A percentile compares a stretch with the other conserved stretches of the same genome.
These are phyloP conservation scores for Raphanus sativus DNA, from an alignment of 345 rosid species.

Conservation along the genomic window DNA sequence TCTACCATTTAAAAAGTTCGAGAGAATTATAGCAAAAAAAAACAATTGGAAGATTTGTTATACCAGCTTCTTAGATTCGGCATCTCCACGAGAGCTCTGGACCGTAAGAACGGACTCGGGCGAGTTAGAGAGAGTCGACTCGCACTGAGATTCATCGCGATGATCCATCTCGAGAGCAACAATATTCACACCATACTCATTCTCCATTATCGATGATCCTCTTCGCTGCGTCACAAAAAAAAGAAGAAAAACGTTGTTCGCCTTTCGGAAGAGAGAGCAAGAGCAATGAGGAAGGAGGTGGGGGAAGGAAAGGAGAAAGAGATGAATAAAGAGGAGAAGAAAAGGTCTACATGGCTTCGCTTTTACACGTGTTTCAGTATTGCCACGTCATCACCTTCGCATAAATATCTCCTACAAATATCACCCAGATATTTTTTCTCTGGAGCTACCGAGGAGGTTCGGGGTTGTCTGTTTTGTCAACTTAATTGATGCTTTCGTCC, in stretches of 20 bases:
- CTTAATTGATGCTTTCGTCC: background rate
- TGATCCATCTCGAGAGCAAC: slow-evolving; percentile 44
- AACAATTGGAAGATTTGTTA: background rate
- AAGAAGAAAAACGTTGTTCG: background rate
- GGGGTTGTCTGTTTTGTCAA: slow-evolving; percentile 3
- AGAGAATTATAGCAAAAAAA: background rate
- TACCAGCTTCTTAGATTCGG: slow-evolving; percentile 39
- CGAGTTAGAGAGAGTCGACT: slow-evolving; percentile 43
- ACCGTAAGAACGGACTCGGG: slow-evolving; percentile 45
- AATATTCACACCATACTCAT: slow-evolving; percentile 26
- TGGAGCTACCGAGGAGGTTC: background rate
- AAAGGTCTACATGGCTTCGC: slow-evolving; percentile 60
- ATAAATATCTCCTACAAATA: slow-evolving; percentile 50
- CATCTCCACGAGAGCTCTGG: slow-evolving; percentile 28
- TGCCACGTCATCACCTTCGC: slow-evolving; percentile 45
- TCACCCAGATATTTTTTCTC: slow-evolving; percentile 53
- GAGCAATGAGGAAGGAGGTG: background rate
- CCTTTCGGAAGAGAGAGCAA: background rate
- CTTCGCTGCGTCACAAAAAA: background rate
- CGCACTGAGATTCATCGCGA: slow-evolving; percentile 39
- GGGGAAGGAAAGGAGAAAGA: background rate
- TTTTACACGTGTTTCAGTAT: slow-evolving; percentile 52
- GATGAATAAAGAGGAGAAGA: background rate
- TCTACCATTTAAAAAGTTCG: background rate
- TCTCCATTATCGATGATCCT: slow-evolving; percentile 22